Conservation (phyloP, 73 alveolate species). For the Paramecium biaurelia region DNA sequence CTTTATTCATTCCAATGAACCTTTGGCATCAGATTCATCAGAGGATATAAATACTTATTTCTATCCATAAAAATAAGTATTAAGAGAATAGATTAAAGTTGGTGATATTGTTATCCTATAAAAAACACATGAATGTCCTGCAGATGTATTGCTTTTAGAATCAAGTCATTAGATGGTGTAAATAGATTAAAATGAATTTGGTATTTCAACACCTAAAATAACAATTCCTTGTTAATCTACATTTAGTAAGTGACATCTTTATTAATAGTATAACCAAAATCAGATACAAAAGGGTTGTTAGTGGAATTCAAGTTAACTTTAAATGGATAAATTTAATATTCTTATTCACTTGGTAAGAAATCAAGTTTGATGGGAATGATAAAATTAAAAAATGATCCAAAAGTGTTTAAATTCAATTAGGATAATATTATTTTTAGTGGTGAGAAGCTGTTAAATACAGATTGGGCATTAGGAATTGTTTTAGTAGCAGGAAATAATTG, state of each 20-base stretch:
- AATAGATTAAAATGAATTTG: background rate
- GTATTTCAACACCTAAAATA: background rate
- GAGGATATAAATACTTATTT: slow-evolving; percentile 1
- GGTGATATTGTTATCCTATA: slow-evolving; percentile 21
- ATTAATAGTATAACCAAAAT: background rate
- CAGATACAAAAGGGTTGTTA: slow-evolving; percentile 21
- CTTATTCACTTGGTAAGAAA: background rate
- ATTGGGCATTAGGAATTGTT: slow-evolving; percentile 51
- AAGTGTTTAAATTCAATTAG: slow-evolving; percentile 6
- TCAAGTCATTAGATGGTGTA: background rate
- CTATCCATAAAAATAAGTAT: background rate
- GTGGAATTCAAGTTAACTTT: background rate
- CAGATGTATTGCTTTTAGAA: slow-evolving; percentile 33
- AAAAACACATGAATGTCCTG: background rate
- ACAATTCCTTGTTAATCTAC: slow-evolving; percentile 19
- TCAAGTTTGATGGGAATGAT: background rate
- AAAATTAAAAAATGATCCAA: slow-evolving; percentile 49
- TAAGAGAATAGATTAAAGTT: background rate
- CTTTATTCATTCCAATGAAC: background rate
- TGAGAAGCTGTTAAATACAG: background rate
- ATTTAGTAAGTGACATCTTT: background rate
- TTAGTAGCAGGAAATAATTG: slow-evolving; percentile 24
- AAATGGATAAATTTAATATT: background rate
- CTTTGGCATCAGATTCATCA: background rate
- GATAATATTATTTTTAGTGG: slow-evolving; percentile 10